phyloP scores from a whole-genome alignment of 805 yeast genomes.

The Tetrapisispora iriomotensis region DNA sequence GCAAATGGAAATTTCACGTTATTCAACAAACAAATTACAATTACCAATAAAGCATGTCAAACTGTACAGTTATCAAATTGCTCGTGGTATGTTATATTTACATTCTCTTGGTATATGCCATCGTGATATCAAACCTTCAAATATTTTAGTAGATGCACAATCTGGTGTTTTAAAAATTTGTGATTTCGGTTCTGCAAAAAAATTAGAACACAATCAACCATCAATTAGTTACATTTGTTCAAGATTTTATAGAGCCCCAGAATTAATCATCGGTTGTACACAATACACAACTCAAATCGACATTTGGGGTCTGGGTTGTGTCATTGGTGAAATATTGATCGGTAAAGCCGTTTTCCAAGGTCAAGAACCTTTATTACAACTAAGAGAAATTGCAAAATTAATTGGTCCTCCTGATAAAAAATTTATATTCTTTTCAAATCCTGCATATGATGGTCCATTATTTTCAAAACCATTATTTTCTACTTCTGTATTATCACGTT shows the following conservation, averaged over 20 bases:
- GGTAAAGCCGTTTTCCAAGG: constrained; percentile 97
- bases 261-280: constrained; percentile 82
- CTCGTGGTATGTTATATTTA: constrained; percentile 73
- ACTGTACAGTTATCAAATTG: constrained; percentile 68
- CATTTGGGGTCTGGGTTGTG: constrained; percentile 97
- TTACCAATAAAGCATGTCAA: constrained; percentile 67
- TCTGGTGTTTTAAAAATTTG: constrained; percentile 63
- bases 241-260: constrained; percentile 79
- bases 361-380: constrained; percentile 74
- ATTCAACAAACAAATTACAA: constrained; percentile 48
- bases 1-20: constrained; percentile 65
- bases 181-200: constrained; percentile 80
- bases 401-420: constrained; percentile 79
- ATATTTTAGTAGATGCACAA: constrained; percentile 64
- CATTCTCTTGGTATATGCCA: constrained; percentile 76
- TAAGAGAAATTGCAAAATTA: constrained; percentile 81
- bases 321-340: constrained; percentile 83
- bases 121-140: constrained; percentile 78
- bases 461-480: constrained; percentile 54
- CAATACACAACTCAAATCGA: constrained; percentile 86
- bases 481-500: constrained; percentile 45
- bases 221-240: constrained; percentile 93
- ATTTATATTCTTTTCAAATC: constrained; percentile 64
- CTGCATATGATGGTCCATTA: constrained; percentile 66
- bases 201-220: constrained; percentile 69